Percentiles rank a stretch among this genome's conserved stretches.
Conservation (phyloP, 2,329 filamentous ascomycete species). For the Pseudophaeomoniella oleicola region DNA sequence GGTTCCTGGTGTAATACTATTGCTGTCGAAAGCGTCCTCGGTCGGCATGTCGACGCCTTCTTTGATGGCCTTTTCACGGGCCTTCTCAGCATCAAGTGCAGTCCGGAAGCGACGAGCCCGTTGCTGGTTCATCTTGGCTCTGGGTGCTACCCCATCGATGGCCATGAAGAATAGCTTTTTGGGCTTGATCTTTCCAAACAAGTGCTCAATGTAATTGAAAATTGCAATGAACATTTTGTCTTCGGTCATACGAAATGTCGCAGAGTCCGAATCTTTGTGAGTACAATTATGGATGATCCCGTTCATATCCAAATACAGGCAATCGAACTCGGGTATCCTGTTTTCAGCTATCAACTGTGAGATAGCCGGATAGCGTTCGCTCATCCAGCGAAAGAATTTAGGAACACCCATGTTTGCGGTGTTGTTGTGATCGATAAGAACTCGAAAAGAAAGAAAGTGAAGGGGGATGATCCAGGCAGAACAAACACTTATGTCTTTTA, state of each 20-base stretch:
- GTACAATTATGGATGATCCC: conserved; percentile 99
- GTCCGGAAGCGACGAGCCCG: conserved; percentile 89
- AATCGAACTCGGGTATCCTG: conserved; percentile 97
- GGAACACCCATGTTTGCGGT: conserved; percentile 47
- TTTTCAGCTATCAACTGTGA: conserved; percentile 98
- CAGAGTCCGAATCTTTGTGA: conserved; percentile 86
- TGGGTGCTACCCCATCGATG: conserved; percentile 90
- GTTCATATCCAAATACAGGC: conserved; percentile 83
- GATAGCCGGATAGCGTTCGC: conserved; percentile 95
- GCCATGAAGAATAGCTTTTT: conserved; percentile 99
- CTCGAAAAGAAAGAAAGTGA: not conserved
- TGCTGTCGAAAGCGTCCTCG: conserved; percentile 94
- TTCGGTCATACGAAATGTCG: conserved; percentile 83
- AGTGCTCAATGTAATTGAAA: conserved; percentile 98
- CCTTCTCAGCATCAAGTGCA: conserved; percentile 75
- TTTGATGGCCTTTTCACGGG: conserved; percentile 78
- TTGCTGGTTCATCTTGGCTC: conserved; percentile 99
- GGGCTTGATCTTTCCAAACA: conserved; percentile 97
- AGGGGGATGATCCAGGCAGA: not conserved
- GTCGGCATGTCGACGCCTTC: conserved; percentile 89
- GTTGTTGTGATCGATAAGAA: conserved; percentile 1
- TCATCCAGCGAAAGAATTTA: conserved; percentile 98
- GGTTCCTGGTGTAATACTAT: conserved; percentile 93
- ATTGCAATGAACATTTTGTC: conserved; percentile 99
- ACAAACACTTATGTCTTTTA: not conserved